Base-by-base conservation (phyloP, 805 yeast species). In the Lachancea nothofagi region DNA sequence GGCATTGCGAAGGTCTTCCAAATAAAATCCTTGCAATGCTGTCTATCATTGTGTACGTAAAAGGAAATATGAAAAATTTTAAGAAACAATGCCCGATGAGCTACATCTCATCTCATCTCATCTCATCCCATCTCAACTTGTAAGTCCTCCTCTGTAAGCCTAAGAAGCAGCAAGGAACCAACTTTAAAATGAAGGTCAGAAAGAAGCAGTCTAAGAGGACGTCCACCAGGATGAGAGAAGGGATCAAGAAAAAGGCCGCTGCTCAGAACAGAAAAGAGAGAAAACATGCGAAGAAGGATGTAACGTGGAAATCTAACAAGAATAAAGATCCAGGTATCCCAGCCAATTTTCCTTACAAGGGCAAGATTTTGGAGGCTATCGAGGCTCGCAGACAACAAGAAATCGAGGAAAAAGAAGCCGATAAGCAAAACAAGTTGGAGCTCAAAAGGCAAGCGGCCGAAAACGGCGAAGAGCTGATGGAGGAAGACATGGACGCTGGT, bases 291-390 rank as follows among this genome's bases (percentile, higher is more conserved):
- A 93, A 93, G 73, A 88, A 77, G 59, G 97, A 90, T 62, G 78
- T 77, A 3, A 93, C 97, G 12, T 93, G 98, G 98, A 87, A 77
- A 61, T 84, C 96, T 13, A 78, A 80, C 55, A 65, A 67, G 42
- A 78, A 77, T 55, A 90, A 86, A 65, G 97, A 89, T 61, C 89
- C 90, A 8, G 97, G 97, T 49, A 90, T 93, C 52, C 98, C 98
- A 41, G 70, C 95, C 38, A 79, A 81, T 53, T 93, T 88, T 74
- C 98, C 98, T 24, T 93, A 88, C 69, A 93, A 90, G 63, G 94
- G 84, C 48, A 75, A 76, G 62, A 78, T 93, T 42, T 67, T 93
- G 42, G 68, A 66, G 46, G 86, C 83, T 51, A 77, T 84, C 45
- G 93, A 84, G 62, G 77, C 71, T 22, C 65, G 67, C 32, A 77